A percentile compares a stretch with the other conserved stretches of the same genome.
phyloP scores from a whole-genome alignment of 2,329 filamentous ascomycete species.

The Alternaria brassicae region DNA sequence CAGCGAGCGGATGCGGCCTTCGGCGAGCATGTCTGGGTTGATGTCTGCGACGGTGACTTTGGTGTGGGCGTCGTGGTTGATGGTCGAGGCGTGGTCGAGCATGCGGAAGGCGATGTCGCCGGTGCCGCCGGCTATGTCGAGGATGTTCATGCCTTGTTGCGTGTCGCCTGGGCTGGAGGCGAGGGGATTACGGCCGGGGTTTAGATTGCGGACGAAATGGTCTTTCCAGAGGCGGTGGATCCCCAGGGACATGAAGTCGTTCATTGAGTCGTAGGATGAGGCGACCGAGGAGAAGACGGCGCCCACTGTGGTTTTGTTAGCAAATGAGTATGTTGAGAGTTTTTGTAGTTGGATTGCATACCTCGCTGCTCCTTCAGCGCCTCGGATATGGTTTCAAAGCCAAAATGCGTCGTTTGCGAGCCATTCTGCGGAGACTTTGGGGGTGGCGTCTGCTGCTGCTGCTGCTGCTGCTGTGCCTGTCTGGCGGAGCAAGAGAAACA shows the following conservation, averaged over 20 bases:
- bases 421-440: slow-evolving; percentile 52
- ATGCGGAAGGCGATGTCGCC: slow-evolving; percentile 98
- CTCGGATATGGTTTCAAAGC: slow-evolving; percentile 84
- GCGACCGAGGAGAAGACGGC: slow-evolving; percentile 95
- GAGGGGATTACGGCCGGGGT: slow-evolving; percentile 72
- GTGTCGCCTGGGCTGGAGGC: slow-evolving; percentile 43
- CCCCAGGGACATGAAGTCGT: slow-evolving; percentile 97
- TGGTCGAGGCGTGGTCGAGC: slow-evolving; percentile 81
- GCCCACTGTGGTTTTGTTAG: slow-evolving; percentile 64
- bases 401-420: slow-evolving; percentile 80
- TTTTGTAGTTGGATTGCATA: slow-evolving; percentile 37
- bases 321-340: slow-evolving; percentile 6
- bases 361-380: slow-evolving; percentile 75
- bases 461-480: slow-evolving; percentile 50
- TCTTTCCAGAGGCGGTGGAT: slow-evolving; percentile 98
- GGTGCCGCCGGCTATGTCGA: slow-evolving; percentile 96
- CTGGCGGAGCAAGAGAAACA: slow-evolving; percentile 61
- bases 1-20: slow-evolving; percentile 80
- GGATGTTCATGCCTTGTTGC: slow-evolving; percentile 70
- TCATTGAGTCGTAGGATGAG: slow-evolving; percentile 96
- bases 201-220: slow-evolving; percentile 89
- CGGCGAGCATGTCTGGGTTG: slow-evolving; percentile 91
- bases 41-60: slow-evolving; percentile 94
- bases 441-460: slow-evolving; percentile 49
- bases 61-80: slow-evolving; percentile 81